Base-by-base conservation (phyloP, 495 filamentous ascomycete genomes). In the Podospora australis region DNA sequence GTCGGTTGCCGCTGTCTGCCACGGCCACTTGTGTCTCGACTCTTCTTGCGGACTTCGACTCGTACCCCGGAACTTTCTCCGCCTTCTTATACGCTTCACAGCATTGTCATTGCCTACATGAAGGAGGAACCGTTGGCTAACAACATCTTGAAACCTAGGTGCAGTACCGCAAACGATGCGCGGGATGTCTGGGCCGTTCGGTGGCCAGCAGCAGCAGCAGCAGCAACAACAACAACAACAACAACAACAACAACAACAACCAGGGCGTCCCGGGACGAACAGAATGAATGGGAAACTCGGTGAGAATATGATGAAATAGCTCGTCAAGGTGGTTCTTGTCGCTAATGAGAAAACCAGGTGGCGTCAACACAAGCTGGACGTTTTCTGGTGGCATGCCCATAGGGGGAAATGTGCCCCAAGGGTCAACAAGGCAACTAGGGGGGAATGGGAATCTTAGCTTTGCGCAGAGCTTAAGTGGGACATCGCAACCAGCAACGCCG, bases 281-380 rank as follows among this genome's bases (percentile, higher is more conserved):
- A 80, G n/a, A n/a, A n/a, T n/a, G n/a, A n/a, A n/a, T n/a, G n/a
- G 83, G 42, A 86, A 87, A 68, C 70, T 86, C 62, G 84, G 86
- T 89, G 75, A 67, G 75, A 52, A 49, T n/a, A n/a, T 4, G 39
- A 35, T 14, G 34, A 26, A 49, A 19, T 16, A 24, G 17, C 9
- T 42, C 23, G 24, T 34, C 2, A 14, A 29, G 25, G 36, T 32
- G 11, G 17, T 24, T 9, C 11, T 16, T 10, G 47, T 11, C 1
- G n/a, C n/a, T n/a, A n/a, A n/a, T n/a, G n/a, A n/a, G n/a, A n/a
- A n/a, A n/a, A n/a, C n/a, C n/a, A n/a, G n/a, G n/a, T n/a, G n/a
- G n/a, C n/a, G n/a, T n/a, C n/a, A n/a, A n/a, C n/a, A n/a, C n/a
- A n/a, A n/a, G n/a, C n/a, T n/a, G n/a, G n/a, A n/a, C n/a, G n/a